phyloP scores from a whole-genome alignment of 441 rosid species.

The Adansonia grandidieri region DNA sequence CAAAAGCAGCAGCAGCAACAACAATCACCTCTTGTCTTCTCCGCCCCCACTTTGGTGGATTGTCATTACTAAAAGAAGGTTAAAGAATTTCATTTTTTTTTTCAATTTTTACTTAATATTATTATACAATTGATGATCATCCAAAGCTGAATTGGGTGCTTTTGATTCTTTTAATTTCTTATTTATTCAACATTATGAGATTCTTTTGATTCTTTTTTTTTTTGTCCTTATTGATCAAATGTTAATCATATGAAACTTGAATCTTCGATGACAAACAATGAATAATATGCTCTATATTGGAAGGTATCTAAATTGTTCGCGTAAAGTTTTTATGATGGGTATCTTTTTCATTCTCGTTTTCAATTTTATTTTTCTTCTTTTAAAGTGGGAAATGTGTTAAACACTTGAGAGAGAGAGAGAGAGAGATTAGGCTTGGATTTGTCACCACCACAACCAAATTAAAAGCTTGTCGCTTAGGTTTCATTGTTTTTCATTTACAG shows the following conservation, averaged over 20 bases:
- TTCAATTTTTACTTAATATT: not conserved
- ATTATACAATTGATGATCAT: conserved; percentile 21
- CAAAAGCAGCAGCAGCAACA: conserved; percentile 35
- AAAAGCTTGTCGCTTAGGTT: conserved; percentile 25
- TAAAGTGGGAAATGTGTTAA: conserved; percentile 27
- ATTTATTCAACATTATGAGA: conserved; percentile 25
- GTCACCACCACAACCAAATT: conserved; percentile 32
- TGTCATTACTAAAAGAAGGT: conserved; percentile 71
- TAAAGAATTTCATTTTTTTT: not conserved
- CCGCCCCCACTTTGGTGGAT: conserved; percentile 82
- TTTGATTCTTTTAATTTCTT: conserved; percentile 1
- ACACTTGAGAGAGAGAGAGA: conserved; percentile 19
- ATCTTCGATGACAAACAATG: conserved; percentile 25
- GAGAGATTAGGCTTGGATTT: conserved; percentile 25
- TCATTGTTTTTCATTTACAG: conserved; percentile 33
- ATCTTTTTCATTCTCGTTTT: conserved; percentile 27
- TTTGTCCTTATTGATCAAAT: not conserved
- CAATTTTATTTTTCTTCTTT: conserved; percentile 23
- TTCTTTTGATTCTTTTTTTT: conserved; percentile 35
- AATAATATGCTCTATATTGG: conserved; percentile 2
- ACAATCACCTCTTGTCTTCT: conserved; percentile 54
- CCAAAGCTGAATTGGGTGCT: conserved; percentile 21
- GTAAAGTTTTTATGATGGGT: conserved; percentile 32
- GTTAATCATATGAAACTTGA: conserved; percentile 17
- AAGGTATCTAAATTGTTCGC: conserved; percentile 14